These are phyloP conservation scores for Leccinum uliginosum DNA, from an alignment of 768 basidiomycete genomes.

Conservation along the genomic window DNA sequence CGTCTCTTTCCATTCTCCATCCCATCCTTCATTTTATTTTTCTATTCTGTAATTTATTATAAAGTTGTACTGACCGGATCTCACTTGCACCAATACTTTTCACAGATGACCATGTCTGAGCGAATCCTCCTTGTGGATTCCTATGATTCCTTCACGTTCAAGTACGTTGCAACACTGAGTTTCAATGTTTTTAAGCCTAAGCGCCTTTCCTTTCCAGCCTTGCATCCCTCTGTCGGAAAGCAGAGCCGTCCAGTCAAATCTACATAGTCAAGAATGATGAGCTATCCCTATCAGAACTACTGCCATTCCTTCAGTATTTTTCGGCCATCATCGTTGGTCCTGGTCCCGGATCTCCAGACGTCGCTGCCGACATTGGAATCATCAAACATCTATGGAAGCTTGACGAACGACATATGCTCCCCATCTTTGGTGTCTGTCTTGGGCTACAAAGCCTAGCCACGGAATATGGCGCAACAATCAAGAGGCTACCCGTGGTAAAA, in stretches of 20 bases:
- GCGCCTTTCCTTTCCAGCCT: constrained; percentile 41
- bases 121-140: constrained; percentile 74
- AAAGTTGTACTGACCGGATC: not conserved
- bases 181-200: constrained; percentile 1
- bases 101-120: constrained; percentile 32
- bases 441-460: constrained; percentile 74
- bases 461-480: constrained; percentile 59
- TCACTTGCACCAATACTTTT: not conserved
- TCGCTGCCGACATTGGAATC: constrained; percentile 59
- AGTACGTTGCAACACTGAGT: constrained; percentile 44
- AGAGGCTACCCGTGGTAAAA: constrained; percentile 63
- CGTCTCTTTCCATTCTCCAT: not conserved
- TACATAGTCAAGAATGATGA: constrained; percentile 74
- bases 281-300: constrained; percentile 45
- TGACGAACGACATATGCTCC: constrained; percentile 45
- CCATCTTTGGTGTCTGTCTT: constrained; percentile 81
- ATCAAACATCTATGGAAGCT: constrained; percentile 70
- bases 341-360: constrained; percentile 74
- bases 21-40: not conserved
- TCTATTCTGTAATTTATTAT: not conserved
- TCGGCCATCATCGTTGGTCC: constrained; percentile 72
- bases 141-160: constrained; percentile 87
- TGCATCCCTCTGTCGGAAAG: constrained; percentile 61
- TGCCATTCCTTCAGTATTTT: constrained; percentile 54
- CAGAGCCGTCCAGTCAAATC: constrained; percentile 58